Evolutionary conservation across 495 filamentous ascomycete species (phyloP), one percentile per base, ranked within the genome.

Genomic region (Xylaria cubensis): DNA sequence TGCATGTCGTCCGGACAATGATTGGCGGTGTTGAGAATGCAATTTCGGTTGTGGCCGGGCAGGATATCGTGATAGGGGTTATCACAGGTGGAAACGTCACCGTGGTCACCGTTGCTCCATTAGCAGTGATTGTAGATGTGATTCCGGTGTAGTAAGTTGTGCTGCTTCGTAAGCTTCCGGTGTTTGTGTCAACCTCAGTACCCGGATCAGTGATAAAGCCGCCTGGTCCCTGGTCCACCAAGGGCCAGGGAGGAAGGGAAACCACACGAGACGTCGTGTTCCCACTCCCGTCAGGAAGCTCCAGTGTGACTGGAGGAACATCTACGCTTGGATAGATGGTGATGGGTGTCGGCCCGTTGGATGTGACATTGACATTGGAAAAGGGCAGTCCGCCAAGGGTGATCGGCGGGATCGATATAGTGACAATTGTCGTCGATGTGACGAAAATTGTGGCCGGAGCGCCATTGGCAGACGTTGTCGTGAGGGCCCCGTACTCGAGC

Each of bases 171-270:
- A 42, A 42, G 8, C 39, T 42, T 42, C 39, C 13, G 12, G 39
- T 65, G 41, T 19, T 65, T 21, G 19, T 65, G 19, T 13, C 13
- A 4, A 19, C 3, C 42, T 39, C 21, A 13, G 63, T 66, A 4
- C 41, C 63, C 21, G 63, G 63, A 15, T 66, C 44, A 9, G 63
- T 65, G 62, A 65, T n/a, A 7, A 8, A 19, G 41, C 34, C 36
- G 13, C 51, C 34, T 8, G 68, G 64, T 8, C 74, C 72, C 26
- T 56, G 12, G 15, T n/a, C 48, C 15, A 76, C 36, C 17, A 21
- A 19, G 6, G 75, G 75, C 75, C 75, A 76, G 2, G 73, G 75
- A 42, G 75, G 75, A 10, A 76, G 73, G 29, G 46, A 17, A 3
- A 76, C 34, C 0, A n/a, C 39, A 9, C 75, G 75, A n/a, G 62